Conservation (phyloP, 306 rosid species). For the Hippophae tibetana region DNA sequence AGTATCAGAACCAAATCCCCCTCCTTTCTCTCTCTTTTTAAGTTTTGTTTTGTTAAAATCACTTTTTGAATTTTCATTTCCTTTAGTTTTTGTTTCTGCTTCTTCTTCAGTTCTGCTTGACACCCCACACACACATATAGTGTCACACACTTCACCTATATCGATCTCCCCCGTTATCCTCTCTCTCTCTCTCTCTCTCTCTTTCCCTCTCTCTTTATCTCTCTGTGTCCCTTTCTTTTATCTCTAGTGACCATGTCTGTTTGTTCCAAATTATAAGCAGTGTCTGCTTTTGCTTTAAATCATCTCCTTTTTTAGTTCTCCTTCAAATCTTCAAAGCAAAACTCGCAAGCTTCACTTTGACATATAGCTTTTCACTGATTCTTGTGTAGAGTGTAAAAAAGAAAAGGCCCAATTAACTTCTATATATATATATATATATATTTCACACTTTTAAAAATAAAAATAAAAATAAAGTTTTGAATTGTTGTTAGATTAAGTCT, state of each 20-base stretch:
- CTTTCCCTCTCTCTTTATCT: constrained; percentile 9
- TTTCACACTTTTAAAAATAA: too few relatives aligned
- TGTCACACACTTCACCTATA: neutral
- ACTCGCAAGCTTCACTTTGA: too few relatives aligned
- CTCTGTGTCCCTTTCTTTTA: constrained; percentile 1
- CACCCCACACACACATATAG: constrained; percentile 8
- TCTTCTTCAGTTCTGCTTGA: constrained; percentile 12
- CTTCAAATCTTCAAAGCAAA: neutral
- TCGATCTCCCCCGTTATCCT: neutral
- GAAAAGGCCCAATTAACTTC: too few relatives aligned
- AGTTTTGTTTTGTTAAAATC: neutral
- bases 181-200: constrained; percentile 6
- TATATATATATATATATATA: too few relatives aligned
- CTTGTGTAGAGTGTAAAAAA: too few relatives aligned
- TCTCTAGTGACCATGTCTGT: neutral
- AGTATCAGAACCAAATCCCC: constrained; percentile 28
- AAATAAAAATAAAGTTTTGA: too few relatives aligned
- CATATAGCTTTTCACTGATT: too few relatives aligned
- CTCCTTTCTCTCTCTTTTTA: neutral
- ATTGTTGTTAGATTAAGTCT: too few relatives aligned
- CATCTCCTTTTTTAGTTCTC: too few relatives aligned
- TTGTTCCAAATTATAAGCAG: neutral
- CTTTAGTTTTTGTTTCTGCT: constrained; percentile 13
- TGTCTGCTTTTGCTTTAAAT: neutral
- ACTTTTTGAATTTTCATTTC: neutral